Evolutionary conservation across 2,329 filamentous ascomycete species (phyloP).

Genomic region (Neonectria faginata): DNA sequence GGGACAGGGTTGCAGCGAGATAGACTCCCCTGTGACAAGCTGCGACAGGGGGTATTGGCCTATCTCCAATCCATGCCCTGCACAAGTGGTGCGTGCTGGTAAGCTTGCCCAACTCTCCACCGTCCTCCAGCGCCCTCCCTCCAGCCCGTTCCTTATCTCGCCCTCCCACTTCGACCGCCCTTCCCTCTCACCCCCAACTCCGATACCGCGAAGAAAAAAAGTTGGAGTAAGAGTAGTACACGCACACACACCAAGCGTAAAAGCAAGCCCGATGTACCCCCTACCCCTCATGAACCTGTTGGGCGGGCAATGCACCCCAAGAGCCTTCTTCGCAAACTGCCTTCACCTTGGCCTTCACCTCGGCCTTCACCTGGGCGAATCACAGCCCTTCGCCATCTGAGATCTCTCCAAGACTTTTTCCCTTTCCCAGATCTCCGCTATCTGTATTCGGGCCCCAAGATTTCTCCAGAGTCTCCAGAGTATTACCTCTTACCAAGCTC

Average conservation of each 20-base stretch:
- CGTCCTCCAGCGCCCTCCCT: background rate
- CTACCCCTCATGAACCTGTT: conserved; percentile 11
- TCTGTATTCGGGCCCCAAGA: conserved; percentile 24
- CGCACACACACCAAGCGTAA: background rate
- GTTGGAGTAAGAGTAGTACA: conserved; percentile 13
- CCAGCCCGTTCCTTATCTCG: conserved; percentile 15
- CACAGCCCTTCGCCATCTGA: conserved; percentile 12
- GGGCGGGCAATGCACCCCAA: conserved; percentile 2
- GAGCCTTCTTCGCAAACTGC: background rate
- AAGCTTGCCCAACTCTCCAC: background rate
- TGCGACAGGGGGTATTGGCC: conserved; percentile 9
- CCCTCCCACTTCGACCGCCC: conserved; percentile 3
- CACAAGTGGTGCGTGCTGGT: background rate
- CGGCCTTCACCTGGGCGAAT: conserved; percentile 25
- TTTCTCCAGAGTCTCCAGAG: conserved; percentile 39
- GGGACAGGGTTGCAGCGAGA: conserved; percentile 2
- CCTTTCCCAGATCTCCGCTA: conserved; percentile 27
- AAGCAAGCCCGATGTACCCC: conserved; percentile 11
- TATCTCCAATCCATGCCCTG: conserved; percentile 1
- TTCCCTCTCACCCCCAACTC: conserved; percentile 1
- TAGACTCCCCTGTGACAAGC: conserved; percentile 6
- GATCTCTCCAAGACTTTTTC: conserved; percentile 9
- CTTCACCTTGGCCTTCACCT: conserved; percentile 28
- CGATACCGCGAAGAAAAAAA: conserved; percentile 17
- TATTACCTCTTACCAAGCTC: conserved; percentile 22